Evolutionary conservation across 208 protist genomes (phyloP).

Genomic region (Leptomonas seymouri): DNA sequence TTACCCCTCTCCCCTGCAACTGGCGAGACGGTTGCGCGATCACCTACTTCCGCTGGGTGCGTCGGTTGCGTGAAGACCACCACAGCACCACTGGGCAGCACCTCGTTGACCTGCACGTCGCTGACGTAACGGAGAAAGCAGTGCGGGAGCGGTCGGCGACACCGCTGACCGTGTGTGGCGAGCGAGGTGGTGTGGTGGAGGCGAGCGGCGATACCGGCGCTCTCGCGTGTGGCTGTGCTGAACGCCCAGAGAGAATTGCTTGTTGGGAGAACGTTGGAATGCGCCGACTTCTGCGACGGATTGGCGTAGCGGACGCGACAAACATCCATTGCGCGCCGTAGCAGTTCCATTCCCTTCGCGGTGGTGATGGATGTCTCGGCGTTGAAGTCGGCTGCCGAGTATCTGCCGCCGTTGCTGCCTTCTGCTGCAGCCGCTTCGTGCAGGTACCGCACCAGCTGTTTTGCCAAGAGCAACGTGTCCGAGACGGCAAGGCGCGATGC

Average conservation of each 20-base stretch:
- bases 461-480: constrained; percentile 30
- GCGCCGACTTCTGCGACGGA: not conserved
- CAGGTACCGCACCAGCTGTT: constrained; percentile 35
- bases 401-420: constrained; percentile 7
- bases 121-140: constrained; percentile 37
- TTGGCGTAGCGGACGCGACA: constrained; percentile 17
- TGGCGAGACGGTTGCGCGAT: not conserved
- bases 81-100: constrained; percentile 65
- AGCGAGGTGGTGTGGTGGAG: constrained; percentile 9
- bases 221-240: constrained; percentile 19
- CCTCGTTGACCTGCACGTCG: constrained; percentile 74
- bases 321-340: constrained; percentile 18
- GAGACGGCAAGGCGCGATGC: constrained; percentile 32
- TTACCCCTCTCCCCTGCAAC: not conserved
- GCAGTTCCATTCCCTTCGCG: constrained; percentile 14
- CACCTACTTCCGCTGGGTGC: constrained; percentile 28
- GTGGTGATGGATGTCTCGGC: not conserved
- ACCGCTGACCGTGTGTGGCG: constrained; percentile 2
- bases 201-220: constrained; percentile 23
- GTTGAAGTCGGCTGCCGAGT: not conserved
- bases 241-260: constrained; percentile 9
- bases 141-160: constrained; percentile 19
- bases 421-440: constrained; percentile 26
- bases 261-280: not conserved
- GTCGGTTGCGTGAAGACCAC: constrained; percentile 67